A percentile compares a stretch with the other conserved stretches of the same genome.
Evolutionary conservation across 2,329 filamentous ascomycete genomes (phyloP).

Genomic region (Pseudopithomyces maydicus): DNA sequence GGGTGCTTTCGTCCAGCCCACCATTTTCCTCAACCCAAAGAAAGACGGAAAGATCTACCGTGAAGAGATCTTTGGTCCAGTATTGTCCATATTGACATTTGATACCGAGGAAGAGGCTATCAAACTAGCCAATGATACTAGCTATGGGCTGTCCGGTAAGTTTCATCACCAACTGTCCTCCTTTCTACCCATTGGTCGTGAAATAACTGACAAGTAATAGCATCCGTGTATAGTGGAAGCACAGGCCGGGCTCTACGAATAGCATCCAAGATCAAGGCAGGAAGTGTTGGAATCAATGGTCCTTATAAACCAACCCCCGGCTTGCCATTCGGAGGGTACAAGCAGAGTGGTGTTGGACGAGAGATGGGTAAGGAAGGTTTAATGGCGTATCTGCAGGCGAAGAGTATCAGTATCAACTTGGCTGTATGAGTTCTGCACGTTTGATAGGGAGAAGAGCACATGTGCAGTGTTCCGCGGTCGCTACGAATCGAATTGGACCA

Average conservation of each 20-base stretch:
- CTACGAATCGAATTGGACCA: too few species aligned
- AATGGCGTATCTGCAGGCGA: slow-evolving; percentile 31
- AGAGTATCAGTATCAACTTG: slow-evolving; percentile 18
- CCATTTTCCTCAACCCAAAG: slow-evolving; percentile 35
- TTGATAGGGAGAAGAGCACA: not conserved
- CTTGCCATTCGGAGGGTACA: slow-evolving; percentile 37
- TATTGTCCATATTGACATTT: slow-evolving; percentile 35
- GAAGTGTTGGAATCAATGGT: slow-evolving; percentile 27
- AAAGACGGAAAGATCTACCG: slow-evolving; percentile 29
- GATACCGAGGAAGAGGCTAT: slow-evolving; percentile 41
- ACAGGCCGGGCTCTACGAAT: slow-evolving; percentile 27
- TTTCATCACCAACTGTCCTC: not conserved
- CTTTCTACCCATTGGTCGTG: not conserved
- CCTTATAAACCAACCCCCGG: slow-evolving; percentile 32
- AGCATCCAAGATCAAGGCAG: slow-evolving; percentile 30
- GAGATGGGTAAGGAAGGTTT: slow-evolving; percentile 33
- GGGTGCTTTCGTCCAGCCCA: slow-evolving; percentile 34
- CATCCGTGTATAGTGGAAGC: slow-evolving; percentile 23
- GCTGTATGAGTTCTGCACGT: not conserved
- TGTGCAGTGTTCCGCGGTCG: not conserved
- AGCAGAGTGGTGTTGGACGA: slow-evolving; percentile 34
- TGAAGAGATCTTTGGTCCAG: slow-evolving; percentile 42
- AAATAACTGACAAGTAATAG: slow-evolving; percentile 4
- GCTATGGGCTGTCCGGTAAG: slow-evolving; percentile 33
- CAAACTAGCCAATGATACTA: slow-evolving; percentile 36